Conservation (phyloP, 1,139 yeast genomes). For the Sugiyamaella castrensis region DNA sequence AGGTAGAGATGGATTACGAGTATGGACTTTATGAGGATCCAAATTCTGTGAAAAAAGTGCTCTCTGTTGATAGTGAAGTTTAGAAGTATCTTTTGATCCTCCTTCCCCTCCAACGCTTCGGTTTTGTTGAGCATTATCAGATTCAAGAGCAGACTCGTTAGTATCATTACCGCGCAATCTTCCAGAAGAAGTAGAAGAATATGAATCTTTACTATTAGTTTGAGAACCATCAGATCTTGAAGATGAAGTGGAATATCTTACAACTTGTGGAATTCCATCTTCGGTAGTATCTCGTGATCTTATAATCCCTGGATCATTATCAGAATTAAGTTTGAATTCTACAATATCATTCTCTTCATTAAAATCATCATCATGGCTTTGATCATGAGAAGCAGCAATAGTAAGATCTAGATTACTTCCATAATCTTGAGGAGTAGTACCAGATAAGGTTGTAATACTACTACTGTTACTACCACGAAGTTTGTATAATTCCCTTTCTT, state of each 20-base stretch:
- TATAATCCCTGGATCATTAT: slow-evolving; percentile 27
- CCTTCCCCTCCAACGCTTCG: no score
- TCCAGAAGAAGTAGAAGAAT: neutral
- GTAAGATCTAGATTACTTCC: neutral
- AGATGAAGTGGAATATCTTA: slow-evolving; percentile 16
- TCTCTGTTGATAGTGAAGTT: neutral
- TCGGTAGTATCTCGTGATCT: slow-evolving; percentile 17
- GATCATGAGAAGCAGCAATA: neutral
- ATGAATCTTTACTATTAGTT: no score
- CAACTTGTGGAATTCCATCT: slow-evolving; percentile 20
- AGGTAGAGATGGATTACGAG: slow-evolving; percentile 13
- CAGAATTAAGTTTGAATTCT: slow-evolving; percentile 30
- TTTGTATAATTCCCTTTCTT: no score
- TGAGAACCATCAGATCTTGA: no score
- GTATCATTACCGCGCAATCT: neutral
- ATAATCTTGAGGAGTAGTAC: no score
- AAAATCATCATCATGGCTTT: slow-evolving; percentile 9
- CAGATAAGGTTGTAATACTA: no score
- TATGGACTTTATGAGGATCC: slow-evolving; percentile 10
- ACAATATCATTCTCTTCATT: slow-evolving; percentile 31
- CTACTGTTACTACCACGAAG: no score
- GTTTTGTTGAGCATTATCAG: no score
- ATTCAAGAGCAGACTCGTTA: no score
- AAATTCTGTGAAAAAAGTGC: slow-evolving; percentile 11
- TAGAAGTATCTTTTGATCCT: neutral